These are phyloP conservation scores for Annulohypoxylon nitens DNA, from an alignment of 495 filamentous ascomycete genomes.

Conservation along the genomic window DNA sequence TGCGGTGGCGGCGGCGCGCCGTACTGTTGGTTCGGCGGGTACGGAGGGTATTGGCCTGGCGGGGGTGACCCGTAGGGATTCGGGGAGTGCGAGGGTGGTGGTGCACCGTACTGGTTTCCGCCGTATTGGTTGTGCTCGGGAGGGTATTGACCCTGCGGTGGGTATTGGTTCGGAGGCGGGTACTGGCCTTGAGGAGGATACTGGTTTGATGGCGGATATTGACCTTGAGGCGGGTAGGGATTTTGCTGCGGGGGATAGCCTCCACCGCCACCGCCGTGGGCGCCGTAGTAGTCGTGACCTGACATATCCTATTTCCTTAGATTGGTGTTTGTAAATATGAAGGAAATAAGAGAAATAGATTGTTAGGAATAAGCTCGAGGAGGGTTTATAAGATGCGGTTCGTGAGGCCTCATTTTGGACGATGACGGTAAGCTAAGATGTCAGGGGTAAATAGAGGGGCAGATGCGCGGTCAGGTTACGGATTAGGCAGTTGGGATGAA, in stretches of 20 bases:
- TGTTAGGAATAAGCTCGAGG: neutral
- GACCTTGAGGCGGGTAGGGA: slow-evolving; percentile 31
- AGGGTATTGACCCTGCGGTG: slow-evolving; percentile 39
- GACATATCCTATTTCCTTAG: slow-evolving; percentile 38
- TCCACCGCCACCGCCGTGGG: slow-evolving; percentile 27
- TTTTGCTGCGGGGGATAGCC: slow-evolving; percentile 41
- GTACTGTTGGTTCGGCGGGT: slow-evolving; percentile 43
- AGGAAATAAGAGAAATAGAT: neutral
- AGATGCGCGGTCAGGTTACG: neutral
- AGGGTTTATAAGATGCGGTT: neutral
- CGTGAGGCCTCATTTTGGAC: slow-evolving; percentile 9
- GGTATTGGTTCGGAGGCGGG: slow-evolving; percentile 39
- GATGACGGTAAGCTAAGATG: neutral
- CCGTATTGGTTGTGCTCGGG: slow-evolving; percentile 41
- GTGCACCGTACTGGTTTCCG: slow-evolving; percentile 32
- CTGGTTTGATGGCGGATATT: slow-evolving; percentile 39
- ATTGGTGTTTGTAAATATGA: neutral
- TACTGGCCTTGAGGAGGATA: slow-evolving; percentile 42
- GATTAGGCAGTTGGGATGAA: slow-evolving; percentile 6
- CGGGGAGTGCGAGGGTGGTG: slow-evolving; percentile 41
- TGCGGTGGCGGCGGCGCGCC: slow-evolving; percentile 41
- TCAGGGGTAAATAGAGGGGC: slow-evolving; percentile 11
- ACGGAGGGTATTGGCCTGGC: slow-evolving; percentile 43
- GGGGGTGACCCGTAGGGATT: slow-evolving; percentile 47
- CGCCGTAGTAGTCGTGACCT: slow-evolving; percentile 47